Conservation (phyloP, 169 alveolate genomes). For the Theileria orientalis region DNA sequence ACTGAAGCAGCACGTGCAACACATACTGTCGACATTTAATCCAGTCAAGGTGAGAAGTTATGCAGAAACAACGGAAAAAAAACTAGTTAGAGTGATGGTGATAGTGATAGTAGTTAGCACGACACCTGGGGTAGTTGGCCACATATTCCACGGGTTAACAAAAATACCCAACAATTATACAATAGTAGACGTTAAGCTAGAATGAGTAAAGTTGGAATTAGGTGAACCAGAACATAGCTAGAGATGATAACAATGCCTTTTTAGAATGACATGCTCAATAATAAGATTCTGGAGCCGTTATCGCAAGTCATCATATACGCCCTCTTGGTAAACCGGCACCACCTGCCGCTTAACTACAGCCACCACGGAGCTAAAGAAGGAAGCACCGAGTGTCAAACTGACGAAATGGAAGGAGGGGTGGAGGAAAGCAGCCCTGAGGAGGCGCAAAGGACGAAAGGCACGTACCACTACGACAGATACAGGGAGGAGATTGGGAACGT, state of each 20-base stretch:
- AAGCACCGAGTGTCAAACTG: neutral
- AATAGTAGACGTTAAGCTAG: too few relatives aligned
- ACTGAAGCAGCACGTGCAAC: constrained; percentile 10
- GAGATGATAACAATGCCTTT: too few relatives aligned
- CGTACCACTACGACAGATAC: neutral
- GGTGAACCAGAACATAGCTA: too few relatives aligned
- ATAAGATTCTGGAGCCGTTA: neutral
- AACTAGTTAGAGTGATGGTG: too few relatives aligned
- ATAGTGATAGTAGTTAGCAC: too few relatives aligned
- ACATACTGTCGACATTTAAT: constrained; percentile 36
- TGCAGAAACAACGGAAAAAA: too few relatives aligned
- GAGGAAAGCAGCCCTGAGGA: neutral
- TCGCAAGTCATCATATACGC: neutral
- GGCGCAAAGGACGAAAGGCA: too few relatives aligned
- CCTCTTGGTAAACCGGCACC: neutral
- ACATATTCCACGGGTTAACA: too few relatives aligned
- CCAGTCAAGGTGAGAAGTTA: constrained; percentile 19
- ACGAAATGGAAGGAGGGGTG: neutral
- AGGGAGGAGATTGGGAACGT: neutral
- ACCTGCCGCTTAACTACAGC: neutral
- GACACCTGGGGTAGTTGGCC: too few relatives aligned
- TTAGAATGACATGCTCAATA: constrained; percentile 4
- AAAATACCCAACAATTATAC: too few relatives aligned
- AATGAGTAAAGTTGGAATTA: too few relatives aligned
- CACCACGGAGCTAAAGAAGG: neutral